Base-by-base conservation (phyloP, 805 yeast genomes). In the Brettanomyces naardenensis region DNA sequence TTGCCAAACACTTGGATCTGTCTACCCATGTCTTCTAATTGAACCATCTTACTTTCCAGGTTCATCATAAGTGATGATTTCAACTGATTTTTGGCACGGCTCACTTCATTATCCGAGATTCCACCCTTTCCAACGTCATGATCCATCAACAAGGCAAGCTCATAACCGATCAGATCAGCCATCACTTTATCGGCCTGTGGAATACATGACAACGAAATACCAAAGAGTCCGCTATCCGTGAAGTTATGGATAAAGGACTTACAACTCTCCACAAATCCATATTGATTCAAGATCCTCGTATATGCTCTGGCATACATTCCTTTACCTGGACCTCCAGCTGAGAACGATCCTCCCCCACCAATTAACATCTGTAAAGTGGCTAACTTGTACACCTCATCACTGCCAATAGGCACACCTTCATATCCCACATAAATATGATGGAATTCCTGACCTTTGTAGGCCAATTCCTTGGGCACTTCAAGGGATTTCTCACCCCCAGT, bases 251-350 rank as follows among this genome's bases (percentile, higher is more conserved):
- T 87, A 64, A 89, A 88, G 6, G 94, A 75, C 51, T 78, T 68
- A 58, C 95, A 87, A 51, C 83, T 80, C 54, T 92, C 98, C 36
- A 92, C 78, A 56, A 82, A 89, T 28, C 94, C 95, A 56, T 83
- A 85, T 56, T 82, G 92, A 61, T 90, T 90, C 55, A 92, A 68
- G 3, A 92, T 95, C 49, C 88, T 77, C 0, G 95, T 86, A 65
- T 88, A 92, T 19, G 94, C 73, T 42, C 97, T 72, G 4, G 96
- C 86, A 58, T 88, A 92, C 97, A 92, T 89, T 4, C 98, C 98
- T 61, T 92, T 92, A 38, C 98, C 98, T 14, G 98, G 98, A 0
- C 98, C 98, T 47, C 98, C 98, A 7, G 98, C 97, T 15, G 94
- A 80, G 55, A 92, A 92, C 1, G 97, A 88, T 4, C 96, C 95